Percentiles rank a stretch among this genome's conserved stretches.
These are phyloP conservation scores for Dictyostelium intermedium DNA, from an alignment of 78 protist species.

Conservation along the genomic window DNA sequence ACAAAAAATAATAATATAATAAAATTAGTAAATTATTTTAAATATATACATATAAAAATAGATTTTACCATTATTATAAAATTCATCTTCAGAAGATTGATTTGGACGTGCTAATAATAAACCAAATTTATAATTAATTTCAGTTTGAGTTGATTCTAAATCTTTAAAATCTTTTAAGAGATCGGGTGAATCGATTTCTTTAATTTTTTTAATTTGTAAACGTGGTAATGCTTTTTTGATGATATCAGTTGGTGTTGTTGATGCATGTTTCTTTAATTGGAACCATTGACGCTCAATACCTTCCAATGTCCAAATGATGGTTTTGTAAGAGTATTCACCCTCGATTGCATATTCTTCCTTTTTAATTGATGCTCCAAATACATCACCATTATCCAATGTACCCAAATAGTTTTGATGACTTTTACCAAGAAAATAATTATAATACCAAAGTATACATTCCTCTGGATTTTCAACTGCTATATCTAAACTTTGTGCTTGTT, in stretches of 20 bases:
- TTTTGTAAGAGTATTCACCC: constrained; percentile 31
- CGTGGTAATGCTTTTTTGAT: constrained; percentile 48
- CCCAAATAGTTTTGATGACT: constrained; percentile 69
- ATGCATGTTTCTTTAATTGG: constrained; percentile 12
- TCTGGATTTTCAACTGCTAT: constrained; percentile 64
- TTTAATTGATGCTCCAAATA: constrained; percentile 54
- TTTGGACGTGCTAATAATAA: constrained; percentile 44
- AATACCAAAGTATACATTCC: constrained; percentile 68
- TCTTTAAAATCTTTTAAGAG: constrained; percentile 55
- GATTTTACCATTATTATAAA: constrained; percentile 35
- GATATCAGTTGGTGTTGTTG: background rate
- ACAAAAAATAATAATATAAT: background rate
- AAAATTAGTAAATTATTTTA: background rate
- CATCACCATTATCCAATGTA: constrained; percentile 4
- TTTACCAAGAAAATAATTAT: constrained; percentile 67
- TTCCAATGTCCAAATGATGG: constrained; percentile 33
- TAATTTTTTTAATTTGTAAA: constrained; percentile 26
- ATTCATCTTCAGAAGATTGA: constrained; percentile 71
- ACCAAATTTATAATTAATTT: constrained; percentile 72
- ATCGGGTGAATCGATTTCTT: constrained; percentile 47
- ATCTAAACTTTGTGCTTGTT: background rate
- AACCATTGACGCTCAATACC: constrained; percentile 68
- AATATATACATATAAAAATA: too few species aligned
- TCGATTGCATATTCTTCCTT: constrained; percentile 22
- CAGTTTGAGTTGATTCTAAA: constrained; percentile 49